phyloP scores from a whole-genome alignment of 495 filamentous ascomycete species.

The Penicillium canescens region DNA sequence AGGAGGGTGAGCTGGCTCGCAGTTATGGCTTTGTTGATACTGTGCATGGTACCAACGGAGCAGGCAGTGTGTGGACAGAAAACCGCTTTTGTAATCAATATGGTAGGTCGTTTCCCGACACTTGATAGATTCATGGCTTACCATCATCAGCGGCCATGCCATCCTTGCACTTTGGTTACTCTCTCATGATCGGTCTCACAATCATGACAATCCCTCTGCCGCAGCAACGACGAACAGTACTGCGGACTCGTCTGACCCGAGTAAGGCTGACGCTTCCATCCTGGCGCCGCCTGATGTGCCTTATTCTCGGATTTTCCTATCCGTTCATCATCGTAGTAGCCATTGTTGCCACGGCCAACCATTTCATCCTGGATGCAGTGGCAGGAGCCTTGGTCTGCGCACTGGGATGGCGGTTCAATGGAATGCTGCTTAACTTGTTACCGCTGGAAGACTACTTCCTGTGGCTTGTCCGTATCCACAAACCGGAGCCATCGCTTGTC shows the following conservation, averaged over 20 bases:
- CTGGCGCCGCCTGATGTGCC: constrained; percentile 46
- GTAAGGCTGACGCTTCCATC: constrained; percentile 36
- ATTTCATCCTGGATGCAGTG: constrained; percentile 71
- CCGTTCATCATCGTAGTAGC: constrained; percentile 64
- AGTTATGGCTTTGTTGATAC: constrained; percentile 74
- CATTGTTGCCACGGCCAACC: constrained; percentile 74
- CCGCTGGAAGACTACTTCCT: constrained; percentile 67
- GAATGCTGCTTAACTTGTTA: constrained; percentile 58
- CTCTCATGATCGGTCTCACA: constrained; percentile 71
- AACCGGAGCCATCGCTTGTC: constrained; percentile 45
- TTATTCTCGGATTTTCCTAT: constrained; percentile 59
- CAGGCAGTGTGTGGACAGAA: constrained; percentile 69
- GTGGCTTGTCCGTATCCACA: constrained; percentile 61
- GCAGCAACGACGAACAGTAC: constrained; percentile 24
- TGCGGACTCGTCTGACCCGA: constrained; percentile 21
- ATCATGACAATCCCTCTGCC: constrained; percentile 56
- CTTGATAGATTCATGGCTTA: constrained; percentile 7
- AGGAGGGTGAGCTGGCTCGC: constrained; percentile 47
- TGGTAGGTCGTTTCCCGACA: constrained; percentile 26
- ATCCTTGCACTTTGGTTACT: constrained; percentile 78
- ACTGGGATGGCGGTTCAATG: constrained; percentile 59
- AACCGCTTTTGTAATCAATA: constrained; percentile 70
- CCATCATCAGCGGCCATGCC: constrained; percentile 67
- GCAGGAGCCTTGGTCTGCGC: constrained; percentile 61
- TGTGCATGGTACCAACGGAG: constrained; percentile 64